A percentile compares a stretch with the other conserved stretches of the same genome.
Conservation (phyloP, 192 early-diverging fungal species). For the Entomortierella lignicola region DNA sequence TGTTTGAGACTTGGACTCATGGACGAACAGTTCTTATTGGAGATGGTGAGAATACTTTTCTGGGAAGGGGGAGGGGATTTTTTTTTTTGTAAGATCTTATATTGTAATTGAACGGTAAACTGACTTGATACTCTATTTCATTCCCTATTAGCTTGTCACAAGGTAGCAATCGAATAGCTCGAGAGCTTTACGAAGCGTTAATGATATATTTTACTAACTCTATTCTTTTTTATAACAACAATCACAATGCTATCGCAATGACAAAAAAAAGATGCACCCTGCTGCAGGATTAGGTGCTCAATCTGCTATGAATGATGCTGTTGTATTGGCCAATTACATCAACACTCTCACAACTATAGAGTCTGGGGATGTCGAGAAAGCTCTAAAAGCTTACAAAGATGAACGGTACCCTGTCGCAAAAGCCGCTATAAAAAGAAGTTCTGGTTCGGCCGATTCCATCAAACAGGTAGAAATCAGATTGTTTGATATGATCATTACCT, state of each 20-base stretch:
- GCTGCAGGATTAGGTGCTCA: not conserved
- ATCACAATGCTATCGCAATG: not conserved
- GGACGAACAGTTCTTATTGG: not conserved
- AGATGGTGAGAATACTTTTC: too few relatives aligned
- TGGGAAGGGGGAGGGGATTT: too few relatives aligned
- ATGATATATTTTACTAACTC: too few relatives aligned
- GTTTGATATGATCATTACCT: too few relatives aligned
- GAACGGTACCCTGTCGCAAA: constrained; percentile 5
- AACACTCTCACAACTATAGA: not conserved
- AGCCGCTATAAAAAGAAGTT: not conserved
- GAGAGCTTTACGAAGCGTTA: too few relatives aligned
- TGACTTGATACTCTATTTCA: not conserved
- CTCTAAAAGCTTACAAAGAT: not conserved
- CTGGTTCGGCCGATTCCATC: too few relatives aligned
- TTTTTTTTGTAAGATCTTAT: too few relatives aligned
- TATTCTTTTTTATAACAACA: too few relatives aligned
- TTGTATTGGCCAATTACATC: constrained; percentile 8
- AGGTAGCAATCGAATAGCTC: too few relatives aligned
- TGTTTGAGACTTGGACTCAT: constrained; percentile 3
- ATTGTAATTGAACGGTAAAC: too few relatives aligned
- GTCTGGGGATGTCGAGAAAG: not conserved
- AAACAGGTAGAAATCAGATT: too few relatives aligned
- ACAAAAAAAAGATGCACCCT: not conserved
- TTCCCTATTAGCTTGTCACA: not conserved
- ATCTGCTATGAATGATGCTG: constrained; percentile 9